Evolutionary conservation across 192 early-diverging fungal genomes (phyloP).

Genomic region (Fimicolochytrium jonesii): DNA sequence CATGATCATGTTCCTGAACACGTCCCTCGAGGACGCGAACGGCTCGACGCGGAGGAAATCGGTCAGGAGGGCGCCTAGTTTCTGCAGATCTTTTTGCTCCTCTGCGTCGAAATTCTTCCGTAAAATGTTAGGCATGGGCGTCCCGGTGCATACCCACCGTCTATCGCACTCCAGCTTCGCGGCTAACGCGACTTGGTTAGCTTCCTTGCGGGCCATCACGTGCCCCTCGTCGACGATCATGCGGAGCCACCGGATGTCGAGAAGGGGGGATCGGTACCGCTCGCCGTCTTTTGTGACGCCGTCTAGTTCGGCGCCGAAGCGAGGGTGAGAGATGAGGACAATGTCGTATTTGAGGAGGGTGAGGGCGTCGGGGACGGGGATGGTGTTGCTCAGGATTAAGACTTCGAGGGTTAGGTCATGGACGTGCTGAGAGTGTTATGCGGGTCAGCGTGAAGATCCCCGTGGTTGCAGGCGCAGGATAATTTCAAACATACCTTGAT

Average conservation of each 20-base stretch:
- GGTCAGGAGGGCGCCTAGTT: constrained; percentile 54
- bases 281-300: constrained; percentile 22
- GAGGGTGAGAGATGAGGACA: constrained; percentile 63
- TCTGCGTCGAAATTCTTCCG: constrained; percentile 5
- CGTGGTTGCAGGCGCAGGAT: no score
- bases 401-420: constrained; percentile 40
- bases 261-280: constrained; percentile 53
- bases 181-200: constrained; percentile 46
- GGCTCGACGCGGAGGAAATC: constrained; percentile 62
- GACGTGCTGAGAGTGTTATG: constrained; percentile 39
- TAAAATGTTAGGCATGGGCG: constrained; percentile 38
- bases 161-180: constrained; percentile 52
- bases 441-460: constrained; percentile 14
- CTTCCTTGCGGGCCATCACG: constrained; percentile 49
- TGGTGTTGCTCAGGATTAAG: constrained; percentile 40
- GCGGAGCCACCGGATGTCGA: constrained; percentile 71
- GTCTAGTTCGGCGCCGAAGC: constrained; percentile 55
- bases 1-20: constrained; percentile 48
- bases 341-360: constrained; percentile 61
- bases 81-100: constrained; percentile 45
- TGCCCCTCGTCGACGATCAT: constrained; percentile 85
- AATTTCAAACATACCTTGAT: constrained; percentile 62
- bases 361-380: constrained; percentile 40
- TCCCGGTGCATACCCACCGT: constrained; percentile 69
- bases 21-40: constrained; percentile 42